Base-by-base conservation (phyloP, 2,329 filamentous ascomycete species). In the Trichoderma cornu-damae region DNA sequence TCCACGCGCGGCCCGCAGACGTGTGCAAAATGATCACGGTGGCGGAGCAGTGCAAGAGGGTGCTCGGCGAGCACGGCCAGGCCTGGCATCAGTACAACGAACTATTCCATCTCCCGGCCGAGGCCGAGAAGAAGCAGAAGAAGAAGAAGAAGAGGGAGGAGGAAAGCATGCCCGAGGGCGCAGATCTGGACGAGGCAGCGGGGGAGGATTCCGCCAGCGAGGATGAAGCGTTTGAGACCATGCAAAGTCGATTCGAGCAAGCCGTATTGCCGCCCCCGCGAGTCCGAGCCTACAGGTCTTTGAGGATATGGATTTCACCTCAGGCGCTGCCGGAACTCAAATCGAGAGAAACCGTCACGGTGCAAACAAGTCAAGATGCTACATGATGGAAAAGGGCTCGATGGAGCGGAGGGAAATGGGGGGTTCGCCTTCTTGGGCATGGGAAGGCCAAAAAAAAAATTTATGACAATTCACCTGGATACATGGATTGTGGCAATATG, bases 21-120 rank as follows among this genome's bases (percentile, higher is more conserved):
- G 77, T 81, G 1, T 77, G 77, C 69, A 91, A 90, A 69, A 75
- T 89, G 64, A 81, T 89, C 63, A 86, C 81, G 3, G 79, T 90
- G 44, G 78, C 79, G 43, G 87, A 90, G 69, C 84, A 88, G 35
- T 78, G 77, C 57, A 86, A 87, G 68, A 73, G 79, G 37, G 73
- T 83, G 46, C 70, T 87, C 52, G 72, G 65, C 30, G 74, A 77
- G 50, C 69, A 73, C 38, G 75, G 74, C 3, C 74, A 72, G 59
- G 62, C 71, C 47, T 83, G 78, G 76, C 81, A 72, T 59, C 82
- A 83, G 67, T 84, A 82, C 68, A 84, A 84, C 60, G 73, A 78
- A 53, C 69, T 84, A 11, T 81, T 80, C 63, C 76, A 80, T 60
- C 70, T 77, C 16, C 72, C 72, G 24, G 61, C 69, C 8, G 70